Evolutionary conservation across 2,329 filamentous ascomycete genomes (phyloP).

Genomic region (Ophiostoma quercus): DNA sequence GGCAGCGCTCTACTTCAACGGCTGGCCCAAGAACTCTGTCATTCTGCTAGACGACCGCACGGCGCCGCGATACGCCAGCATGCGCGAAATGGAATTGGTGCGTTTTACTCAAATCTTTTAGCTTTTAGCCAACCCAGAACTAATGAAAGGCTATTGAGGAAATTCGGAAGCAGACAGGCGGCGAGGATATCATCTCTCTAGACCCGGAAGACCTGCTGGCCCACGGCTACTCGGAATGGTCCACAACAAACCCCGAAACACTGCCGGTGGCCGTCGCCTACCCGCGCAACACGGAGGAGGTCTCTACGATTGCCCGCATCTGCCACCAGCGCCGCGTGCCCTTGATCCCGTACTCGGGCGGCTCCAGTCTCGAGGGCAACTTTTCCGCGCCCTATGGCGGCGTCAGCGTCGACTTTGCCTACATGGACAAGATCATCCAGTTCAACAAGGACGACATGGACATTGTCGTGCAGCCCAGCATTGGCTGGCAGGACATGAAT

Average conservation of each 20-base stretch:
- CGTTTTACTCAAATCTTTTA: neutral
- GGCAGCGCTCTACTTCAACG: constrained; percentile 32
- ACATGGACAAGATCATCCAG: constrained; percentile 76
- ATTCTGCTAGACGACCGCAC: constrained; percentile 32
- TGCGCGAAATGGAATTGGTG: constrained; percentile 40
- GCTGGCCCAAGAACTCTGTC: constrained; percentile 25
- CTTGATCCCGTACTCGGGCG: constrained; percentile 81
- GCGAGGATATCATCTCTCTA: constrained; percentile 53
- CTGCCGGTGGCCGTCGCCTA: constrained; percentile 61
- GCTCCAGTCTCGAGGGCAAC: constrained; percentile 81
- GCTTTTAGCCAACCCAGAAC: neutral
- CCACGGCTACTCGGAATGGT: constrained; percentile 66
- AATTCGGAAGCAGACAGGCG: constrained; percentile 45
- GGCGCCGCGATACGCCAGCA: constrained; percentile 38
- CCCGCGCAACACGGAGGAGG: constrained; percentile 55
- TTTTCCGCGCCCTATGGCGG: constrained; percentile 84
- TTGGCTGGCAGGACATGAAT: constrained; percentile 90
- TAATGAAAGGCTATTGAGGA: constrained; percentile 32
- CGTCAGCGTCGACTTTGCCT: constrained; percentile 81
- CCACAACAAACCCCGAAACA: constrained; percentile 54
- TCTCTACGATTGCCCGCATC: constrained; percentile 56
- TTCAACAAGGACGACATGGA: constrained; percentile 88
- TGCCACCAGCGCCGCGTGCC: constrained; percentile 77
- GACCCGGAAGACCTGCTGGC: constrained; percentile 57
- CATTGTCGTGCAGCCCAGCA: constrained; percentile 81